Evolutionary conservation across 2,329 filamentous ascomycete species (phyloP), one percentile per base, ranked within the genome.

Genomic region (Xylaria sp.): DNA sequence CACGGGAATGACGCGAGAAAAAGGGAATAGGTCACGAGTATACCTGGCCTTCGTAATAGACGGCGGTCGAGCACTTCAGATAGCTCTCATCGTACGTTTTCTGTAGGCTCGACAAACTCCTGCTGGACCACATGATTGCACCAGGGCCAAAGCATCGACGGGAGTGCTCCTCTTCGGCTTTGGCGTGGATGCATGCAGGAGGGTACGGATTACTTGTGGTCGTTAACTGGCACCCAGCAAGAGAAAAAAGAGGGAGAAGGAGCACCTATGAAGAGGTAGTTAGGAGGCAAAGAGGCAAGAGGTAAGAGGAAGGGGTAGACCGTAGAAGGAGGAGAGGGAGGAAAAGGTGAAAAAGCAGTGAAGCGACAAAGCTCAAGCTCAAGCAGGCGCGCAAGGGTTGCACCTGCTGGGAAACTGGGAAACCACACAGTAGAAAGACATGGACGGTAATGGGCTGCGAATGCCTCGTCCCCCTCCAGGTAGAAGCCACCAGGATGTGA

Each of bases 61-160:
- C 90, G 46, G 93, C 93, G 1, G 92, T 97, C 11, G 92, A 97
- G 76, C 92, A 97, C 72, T 89, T 92, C 68, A 97, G 78, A 76
- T 96, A 97, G 75, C 90, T 92, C 75, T 97, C 92, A 78, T 97
- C 93, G 77, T 97, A 97, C 58, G 92, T 96, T 83, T 96, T 97
- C 78, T 97, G 93, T 74, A 97, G 85, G 63, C 86, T 86, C 75
- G 89, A 86, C 71, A 86, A 81, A 63, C 75, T 75, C 70, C 76
- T 80, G 72, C 76, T 81, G 69, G 77, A 78, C 73, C 80, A 79
- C 82, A 84, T 84, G 56, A 58, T 70, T 59, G 63, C 62, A 58
- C 62, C 58, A 50, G 52, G 59, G 42, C 23, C 49, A 42, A 44
- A 53, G 42, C 52, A 44, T 11, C 11, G 48, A 37, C 30, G 37